Conservation (phyloP, 441 rosid species). For the Cnidoscolus chayamansa region DNA sequence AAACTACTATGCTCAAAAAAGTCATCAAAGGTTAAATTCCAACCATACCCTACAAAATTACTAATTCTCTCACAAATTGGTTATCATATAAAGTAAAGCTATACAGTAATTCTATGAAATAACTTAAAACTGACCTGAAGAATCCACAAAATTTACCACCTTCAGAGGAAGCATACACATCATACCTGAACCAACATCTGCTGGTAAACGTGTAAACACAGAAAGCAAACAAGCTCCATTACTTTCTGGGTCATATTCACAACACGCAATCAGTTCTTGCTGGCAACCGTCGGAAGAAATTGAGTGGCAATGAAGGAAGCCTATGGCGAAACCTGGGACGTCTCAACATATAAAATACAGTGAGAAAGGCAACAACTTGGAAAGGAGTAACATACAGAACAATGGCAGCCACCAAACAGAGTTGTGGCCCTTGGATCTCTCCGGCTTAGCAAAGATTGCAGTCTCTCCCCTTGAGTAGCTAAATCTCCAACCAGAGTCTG, state of each 20-base stretch:
- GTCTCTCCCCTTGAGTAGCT: constrained; percentile 94
- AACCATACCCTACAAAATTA: constrained; percentile 40
- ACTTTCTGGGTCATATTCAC: constrained; percentile 34
- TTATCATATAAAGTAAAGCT: constrained; percentile 21
- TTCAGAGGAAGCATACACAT: constrained; percentile 38
- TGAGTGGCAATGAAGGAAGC: constrained; percentile 88
- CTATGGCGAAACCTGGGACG: constrained; percentile 92
- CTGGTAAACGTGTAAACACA: constrained; percentile 6
- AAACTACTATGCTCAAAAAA: no score
- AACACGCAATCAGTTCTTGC: constrained; percentile 96
- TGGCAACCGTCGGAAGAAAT: constrained; percentile 95
- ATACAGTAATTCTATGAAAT: constrained; percentile 33
- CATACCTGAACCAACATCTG: constrained; percentile 26
- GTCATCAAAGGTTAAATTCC: constrained; percentile 20
- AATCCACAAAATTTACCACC: constrained; percentile 47
- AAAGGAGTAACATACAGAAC: constrained; percentile 85
- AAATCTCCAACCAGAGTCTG: constrained; percentile 94
- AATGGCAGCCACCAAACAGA: constrained; percentile 68
- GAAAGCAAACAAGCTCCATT: constrained; percentile 28
- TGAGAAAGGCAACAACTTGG: constrained; percentile 69
- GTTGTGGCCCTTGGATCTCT: constrained; percentile 94
- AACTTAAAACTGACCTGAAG: constrained; percentile 25
- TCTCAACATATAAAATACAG: constrained; percentile 76
- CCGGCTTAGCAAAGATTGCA: constrained; percentile 92
- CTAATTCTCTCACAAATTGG: constrained; percentile 25